Base-by-base conservation (phyloP, 495 filamentous ascomycete species). In the Copromyces sp. region DNA sequence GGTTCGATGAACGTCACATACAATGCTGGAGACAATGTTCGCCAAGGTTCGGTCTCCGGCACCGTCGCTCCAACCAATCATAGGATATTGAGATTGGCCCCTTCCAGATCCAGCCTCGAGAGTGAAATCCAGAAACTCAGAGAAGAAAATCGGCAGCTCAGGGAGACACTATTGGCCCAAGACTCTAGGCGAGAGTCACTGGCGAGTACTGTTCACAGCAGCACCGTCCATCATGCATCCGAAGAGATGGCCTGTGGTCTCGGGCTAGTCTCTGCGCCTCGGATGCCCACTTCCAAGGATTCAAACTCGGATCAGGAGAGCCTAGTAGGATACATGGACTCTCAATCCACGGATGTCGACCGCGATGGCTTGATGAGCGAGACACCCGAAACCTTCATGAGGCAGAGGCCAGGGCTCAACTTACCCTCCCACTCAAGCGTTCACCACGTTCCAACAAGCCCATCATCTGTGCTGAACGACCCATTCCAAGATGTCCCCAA, bases 321-420 rank as follows among this genome's bases (percentile, higher is more conserved):
- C 65, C 79, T 80, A 24, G 71, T 80, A 39, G 76, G 69, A 29
- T 74, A 78, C 73, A 80, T 81, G 78, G 72, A 76, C 47, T 78
- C 77, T 24, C 78, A 78, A 42, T 71, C 75, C 41, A 77, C 74
- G 38, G 77, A 81, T 53, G 78, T 80, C 24, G 77, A 81, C 59
- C 53, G 74, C 20, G 41, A 77, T 4, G 78, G 75, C n/a, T 70
- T 81, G 9, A 77, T 81, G 78, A 71, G 75, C 24, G 79, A 81
- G 37, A 74, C 73, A 1, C 74, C 70, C 35, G 76, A 76, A 68
- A 73, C 74, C 7, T 70, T 81, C 1, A 75, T 77, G 5, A 72
- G 78, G n/a, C 77, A 75, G 39, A 76, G 75, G 68, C 78, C 76
- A 35, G 79, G 73, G 1, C 47, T 77, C 16, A 79, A 71, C 72